Evolutionary conservation across 257 asterid genomes (phyloP), one percentile per base, ranked within the genome.

Genomic region (Mitragyna speciosa): DNA sequence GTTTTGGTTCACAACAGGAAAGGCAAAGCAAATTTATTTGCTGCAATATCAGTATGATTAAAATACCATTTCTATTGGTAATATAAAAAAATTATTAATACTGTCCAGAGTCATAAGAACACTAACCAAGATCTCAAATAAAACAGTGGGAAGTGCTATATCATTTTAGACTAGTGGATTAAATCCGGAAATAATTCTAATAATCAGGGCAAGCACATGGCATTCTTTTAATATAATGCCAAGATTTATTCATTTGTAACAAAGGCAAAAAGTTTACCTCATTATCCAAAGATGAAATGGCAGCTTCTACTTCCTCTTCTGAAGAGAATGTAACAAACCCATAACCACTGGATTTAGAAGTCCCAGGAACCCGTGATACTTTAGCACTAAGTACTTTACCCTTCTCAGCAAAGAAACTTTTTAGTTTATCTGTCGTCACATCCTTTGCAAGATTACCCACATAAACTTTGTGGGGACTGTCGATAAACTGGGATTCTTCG

Each of bases 391-490:
- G 73, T 73, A 89, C 97, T 19, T 89, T 87, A 7, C 94, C 97
- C 82, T 91, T 93, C 82, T 88, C 96, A 0, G 97, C 78, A 49
- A 94, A 93, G 81, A 91, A 90, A 81, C 74, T 69, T 82, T 89
- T 90, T 7, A 94, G 95, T 5, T 79, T 58, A 52, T 94, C 95
- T 5, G 87, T 80, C 22, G 92, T 92, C 76, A 94, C 98, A 4
- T 86, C 87, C 89, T 94, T 93, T 80, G 97, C 94, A 71, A 94
- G 94, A 87, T 94, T 94, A 51, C 97, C 98, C 73, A 91, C 96
- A 47, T 93, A 94, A 80, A 93, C 97, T 83, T 94, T 94, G 88
- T 89, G 72, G 0, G 96, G 97, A 83, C 96, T 94, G 90, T 94
- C 98, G 63, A 90, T 80, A 75, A 94, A 94, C 41, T 85, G 89